Conservation (phyloP, 2,329 filamentous ascomycete species). For the Penicillium sp. region DNA sequence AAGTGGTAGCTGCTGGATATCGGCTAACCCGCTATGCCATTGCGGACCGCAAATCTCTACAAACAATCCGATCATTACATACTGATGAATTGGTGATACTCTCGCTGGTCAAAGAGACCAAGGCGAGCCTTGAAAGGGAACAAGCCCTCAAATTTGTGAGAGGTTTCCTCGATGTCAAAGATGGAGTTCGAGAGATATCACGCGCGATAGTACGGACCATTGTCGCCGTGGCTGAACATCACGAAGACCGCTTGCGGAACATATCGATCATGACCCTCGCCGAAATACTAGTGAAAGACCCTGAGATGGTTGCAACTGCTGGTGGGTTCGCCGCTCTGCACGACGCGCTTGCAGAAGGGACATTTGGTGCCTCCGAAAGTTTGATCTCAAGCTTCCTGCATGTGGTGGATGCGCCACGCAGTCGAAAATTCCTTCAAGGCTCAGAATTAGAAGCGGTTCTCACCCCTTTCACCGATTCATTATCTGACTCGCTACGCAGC, state of each 20-base stretch:
- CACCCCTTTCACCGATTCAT: conserved; percentile 86
- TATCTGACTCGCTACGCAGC: conserved; percentile 57
- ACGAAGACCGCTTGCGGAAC: conserved; percentile 79
- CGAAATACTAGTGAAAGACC: conserved; percentile 86
- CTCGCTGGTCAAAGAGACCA: conserved; percentile 92
- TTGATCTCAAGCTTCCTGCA: conserved; percentile 85
- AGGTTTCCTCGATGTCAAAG: conserved; percentile 93
- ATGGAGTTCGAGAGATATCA: conserved; percentile 84
- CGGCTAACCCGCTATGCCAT: conserved; percentile 92
- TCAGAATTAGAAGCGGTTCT: conserved; percentile 89
- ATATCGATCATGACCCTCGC: conserved; percentile 93
- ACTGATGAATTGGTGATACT: conserved; percentile 91
- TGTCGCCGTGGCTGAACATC: conserved; percentile 84
- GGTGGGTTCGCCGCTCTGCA: conserved; percentile 85
- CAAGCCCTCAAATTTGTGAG: conserved; percentile 96
- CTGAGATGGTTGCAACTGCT: conserved; percentile 75
- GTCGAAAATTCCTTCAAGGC: conserved; percentile 78
- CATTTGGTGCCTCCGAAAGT: conserved; percentile 89
- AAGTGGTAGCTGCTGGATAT: conserved; percentile 94
- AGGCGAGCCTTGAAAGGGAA: conserved; percentile 94
- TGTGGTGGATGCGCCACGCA: conserved; percentile 79
- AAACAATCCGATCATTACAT: conserved; percentile 82
- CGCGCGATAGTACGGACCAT: conserved; percentile 84
- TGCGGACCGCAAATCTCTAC: conserved; percentile 84
- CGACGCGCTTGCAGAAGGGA: conserved; percentile 87